Conservation (phyloP, 176 grass and related monocot genomes). For the Oryza coarctata region DNA sequence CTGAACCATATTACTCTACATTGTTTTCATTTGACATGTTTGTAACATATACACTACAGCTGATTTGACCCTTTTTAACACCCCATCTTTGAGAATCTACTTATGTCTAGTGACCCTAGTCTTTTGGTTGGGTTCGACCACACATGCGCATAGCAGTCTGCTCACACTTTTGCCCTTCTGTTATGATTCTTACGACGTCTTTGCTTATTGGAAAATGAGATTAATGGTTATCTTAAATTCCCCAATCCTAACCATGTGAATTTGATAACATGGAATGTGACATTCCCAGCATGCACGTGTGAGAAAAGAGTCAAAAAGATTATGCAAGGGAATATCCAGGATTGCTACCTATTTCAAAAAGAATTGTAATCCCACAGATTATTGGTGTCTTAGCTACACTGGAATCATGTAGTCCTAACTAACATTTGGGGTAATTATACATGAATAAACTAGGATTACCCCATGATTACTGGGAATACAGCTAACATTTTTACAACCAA, state of each 20-base stretch:
- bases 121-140: too few species aligned
- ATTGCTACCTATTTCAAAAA: too few species aligned
- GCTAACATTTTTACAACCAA: neutral
- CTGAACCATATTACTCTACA: neutral
- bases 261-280: neutral
- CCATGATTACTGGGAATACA: neutral
- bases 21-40: neutral
- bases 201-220: neutral
- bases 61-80: neutral
- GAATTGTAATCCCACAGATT: too few species aligned
- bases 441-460: too few species aligned
- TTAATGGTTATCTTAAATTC: neutral
- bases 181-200: neutral
- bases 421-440: too few species aligned
- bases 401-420: too few species aligned
- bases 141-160: neutral
- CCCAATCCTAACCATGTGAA: neutral
- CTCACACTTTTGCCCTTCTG: neutral
- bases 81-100: neutral
- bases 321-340: too few species aligned
- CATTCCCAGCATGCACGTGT: neutral
- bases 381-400: too few species aligned
- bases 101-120: neutral
- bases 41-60: neutral
- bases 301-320: neutral